These are phyloP conservation scores for Coemansia javaensis DNA, from an alignment of 192 early-diverging fungal species.

Conservation along the genomic window DNA sequence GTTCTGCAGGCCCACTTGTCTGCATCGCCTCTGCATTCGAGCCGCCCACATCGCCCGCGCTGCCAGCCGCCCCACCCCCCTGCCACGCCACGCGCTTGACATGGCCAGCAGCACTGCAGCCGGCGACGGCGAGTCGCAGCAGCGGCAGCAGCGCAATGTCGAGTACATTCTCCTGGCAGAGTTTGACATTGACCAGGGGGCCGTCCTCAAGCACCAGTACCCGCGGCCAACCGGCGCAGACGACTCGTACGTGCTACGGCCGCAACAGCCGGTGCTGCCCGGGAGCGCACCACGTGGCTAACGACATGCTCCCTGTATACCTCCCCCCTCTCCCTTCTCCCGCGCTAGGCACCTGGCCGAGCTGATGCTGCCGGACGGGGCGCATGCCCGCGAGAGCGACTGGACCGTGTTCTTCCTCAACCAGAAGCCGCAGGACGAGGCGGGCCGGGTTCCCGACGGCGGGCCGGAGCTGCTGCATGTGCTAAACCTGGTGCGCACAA, in stretches of 20 bases:
- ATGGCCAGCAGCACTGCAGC: conserved; percentile 19
- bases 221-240: conserved; percentile 77
- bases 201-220: conserved; percentile 82
- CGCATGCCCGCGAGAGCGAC: conserved; percentile 87
- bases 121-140: conserved; percentile 18
- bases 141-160: conserved; percentile 54
- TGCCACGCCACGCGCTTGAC: background rate
- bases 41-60: no score
- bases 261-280: no score
- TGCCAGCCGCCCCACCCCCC: no score
- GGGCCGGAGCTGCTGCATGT: conserved; percentile 77
- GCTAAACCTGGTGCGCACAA: conserved; percentile 87
- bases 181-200: conserved; percentile 93
- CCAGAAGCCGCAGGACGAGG: conserved; percentile 52
- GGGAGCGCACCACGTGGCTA: no score
- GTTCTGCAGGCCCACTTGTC: no score
- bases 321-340: background rate
- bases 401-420: conserved; percentile 94
- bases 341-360: conserved; percentile 64
- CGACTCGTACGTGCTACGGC: conserved; percentile 56
- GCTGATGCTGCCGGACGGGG: conserved; percentile 93
- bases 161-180: conserved; percentile 87
- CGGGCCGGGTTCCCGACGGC: conserved; percentile 27
- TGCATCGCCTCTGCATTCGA: no score
- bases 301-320: no score